A percentile compares a stretch with the other conserved stretches of the same genome.
Evolutionary conservation across 2,329 filamentous ascomycete species (phyloP).

Genomic region (Aspergillus brunneoviolaceus): DNA sequence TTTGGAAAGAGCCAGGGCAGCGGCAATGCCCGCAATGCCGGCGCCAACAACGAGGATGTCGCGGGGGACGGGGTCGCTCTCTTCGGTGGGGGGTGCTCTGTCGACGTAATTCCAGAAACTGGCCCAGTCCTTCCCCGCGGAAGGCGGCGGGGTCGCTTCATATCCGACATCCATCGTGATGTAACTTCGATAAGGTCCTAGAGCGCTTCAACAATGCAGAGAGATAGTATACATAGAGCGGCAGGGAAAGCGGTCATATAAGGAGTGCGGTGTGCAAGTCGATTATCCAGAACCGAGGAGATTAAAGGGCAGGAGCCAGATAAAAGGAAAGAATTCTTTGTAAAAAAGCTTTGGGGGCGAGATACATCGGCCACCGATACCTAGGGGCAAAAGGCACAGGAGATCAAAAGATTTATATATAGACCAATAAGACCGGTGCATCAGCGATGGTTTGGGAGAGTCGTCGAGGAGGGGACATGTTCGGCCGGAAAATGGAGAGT

Average conservation of each 20-base stretch:
- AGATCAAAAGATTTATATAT: constrained; percentile 1
- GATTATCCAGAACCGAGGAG: constrained; percentile 2
- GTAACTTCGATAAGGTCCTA: not conserved
- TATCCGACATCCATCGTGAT: constrained; percentile 11
- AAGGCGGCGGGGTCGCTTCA: constrained; percentile 7
- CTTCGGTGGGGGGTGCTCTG: not conserved
- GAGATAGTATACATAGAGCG: constrained; percentile 1
- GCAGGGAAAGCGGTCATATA: not conserved
- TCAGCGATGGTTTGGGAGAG: not conserved
- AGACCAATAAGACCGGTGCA: constrained; percentile 3
- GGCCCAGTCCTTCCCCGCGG: constrained; percentile 11
- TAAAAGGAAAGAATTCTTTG: not conserved
- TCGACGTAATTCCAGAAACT: constrained; percentile 5
- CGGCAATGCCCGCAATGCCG: constrained; percentile 37
- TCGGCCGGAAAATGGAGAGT: constrained; percentile 13
- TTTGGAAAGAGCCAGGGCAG: constrained; percentile 32
- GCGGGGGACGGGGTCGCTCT: constrained; percentile 15
- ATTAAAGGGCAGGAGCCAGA: not conserved
- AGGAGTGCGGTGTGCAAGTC: not conserved
- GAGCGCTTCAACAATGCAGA: not conserved
- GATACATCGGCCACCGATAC: not conserved
- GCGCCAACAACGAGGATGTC: constrained; percentile 36
- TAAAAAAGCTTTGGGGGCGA: constrained; percentile 1
- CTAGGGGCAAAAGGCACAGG: not conserved
- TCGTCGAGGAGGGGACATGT: constrained; percentile 1